phyloP scores from a whole-genome alignment of 345 rosid genomes.

The Kernera saxatilis region DNA sequence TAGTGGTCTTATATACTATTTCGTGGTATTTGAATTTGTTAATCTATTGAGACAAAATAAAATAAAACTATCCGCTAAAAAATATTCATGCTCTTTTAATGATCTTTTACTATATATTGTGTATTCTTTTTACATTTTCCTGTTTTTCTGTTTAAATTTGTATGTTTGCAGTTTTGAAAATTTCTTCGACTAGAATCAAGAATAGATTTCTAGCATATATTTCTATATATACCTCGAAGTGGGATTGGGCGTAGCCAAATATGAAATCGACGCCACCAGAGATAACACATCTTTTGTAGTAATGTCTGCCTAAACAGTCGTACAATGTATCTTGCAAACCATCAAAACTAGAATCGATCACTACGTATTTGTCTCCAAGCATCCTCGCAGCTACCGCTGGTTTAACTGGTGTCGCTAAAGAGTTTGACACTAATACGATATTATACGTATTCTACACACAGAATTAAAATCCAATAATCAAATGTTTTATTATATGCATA shows the following conservation, averaged over 20 bases:
- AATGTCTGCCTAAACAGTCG: conserved; percentile 10
- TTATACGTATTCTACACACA: conserved; percentile 17
- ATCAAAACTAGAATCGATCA: conserved; percentile 11
- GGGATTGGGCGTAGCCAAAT: conserved; percentile 14
- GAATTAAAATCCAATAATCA: not conserved
- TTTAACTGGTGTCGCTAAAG: not conserved
- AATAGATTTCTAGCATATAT: too few species aligned
- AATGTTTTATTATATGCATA: too few species aligned
- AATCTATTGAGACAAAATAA: too few species aligned
- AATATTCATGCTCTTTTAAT: too few species aligned
- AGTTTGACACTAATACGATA: not conserved
- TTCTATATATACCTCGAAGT: conserved; percentile 5
- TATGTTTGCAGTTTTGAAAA: too few species aligned
- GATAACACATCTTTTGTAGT: conserved; percentile 6
- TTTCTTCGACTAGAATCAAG: too few species aligned
- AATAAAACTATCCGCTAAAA: too few species aligned
- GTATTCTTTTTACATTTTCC: too few species aligned
- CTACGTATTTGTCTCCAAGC: conserved; percentile 13
- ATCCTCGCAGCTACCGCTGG: conserved; percentile 16
- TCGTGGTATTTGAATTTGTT: too few species aligned
- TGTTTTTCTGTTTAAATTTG: too few species aligned
- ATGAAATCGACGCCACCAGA: conserved; percentile 23
- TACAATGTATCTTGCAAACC: conserved; percentile 20
- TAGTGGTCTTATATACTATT: too few species aligned
- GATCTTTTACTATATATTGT: too few species aligned